Percentiles rank a stretch among this genome's conserved stretches.
These are phyloP conservation scores for Carex scoparia DNA, from an alignment of 176 grass and related monocot species.

Conservation along the genomic window DNA sequence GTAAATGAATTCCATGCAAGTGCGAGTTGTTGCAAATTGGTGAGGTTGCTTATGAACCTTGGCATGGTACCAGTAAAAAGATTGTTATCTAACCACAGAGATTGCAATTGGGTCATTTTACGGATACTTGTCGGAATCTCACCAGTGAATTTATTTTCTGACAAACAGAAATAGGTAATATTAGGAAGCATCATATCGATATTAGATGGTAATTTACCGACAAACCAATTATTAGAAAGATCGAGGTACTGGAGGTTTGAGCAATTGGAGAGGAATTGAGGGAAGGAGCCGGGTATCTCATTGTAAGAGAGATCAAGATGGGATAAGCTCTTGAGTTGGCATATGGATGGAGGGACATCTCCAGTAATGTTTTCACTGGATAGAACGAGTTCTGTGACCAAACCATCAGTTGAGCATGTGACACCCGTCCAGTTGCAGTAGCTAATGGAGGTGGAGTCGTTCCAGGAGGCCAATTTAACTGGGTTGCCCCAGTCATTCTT, in stretches of 20 bases:
- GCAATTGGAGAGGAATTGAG: constrained; percentile 39
- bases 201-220: constrained; percentile 32
- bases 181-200: constrained; percentile 29
- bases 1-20: constrained; percentile 32
- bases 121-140: constrained; percentile 44
- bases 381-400: constrained; percentile 35
- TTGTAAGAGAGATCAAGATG: constrained; percentile 46
- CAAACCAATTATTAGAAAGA: constrained; percentile 39
- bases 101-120: constrained; percentile 22
- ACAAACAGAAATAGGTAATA: constrained; percentile 35
- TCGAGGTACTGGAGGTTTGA: constrained; percentile 28
- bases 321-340: constrained; percentile 33
- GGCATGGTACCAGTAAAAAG: constrained; percentile 28
- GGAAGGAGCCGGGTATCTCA: constrained; percentile 28
- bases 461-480: constrained; percentile 37
- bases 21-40: constrained; percentile 17
- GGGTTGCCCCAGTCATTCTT: constrained; percentile 46
- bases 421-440: constrained; percentile 55
- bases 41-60: constrained; percentile 39
- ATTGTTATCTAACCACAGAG: constrained; percentile 33
- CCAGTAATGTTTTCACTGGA: neutral
- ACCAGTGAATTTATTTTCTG: constrained; percentile 33
- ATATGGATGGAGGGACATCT: constrained; percentile 38
- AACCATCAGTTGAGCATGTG: constrained; percentile 28
- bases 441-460: neutral